Evolutionary conservation across 805 yeast species (phyloP).

Genomic region (Diddensiella caesifluorescens): DNA sequence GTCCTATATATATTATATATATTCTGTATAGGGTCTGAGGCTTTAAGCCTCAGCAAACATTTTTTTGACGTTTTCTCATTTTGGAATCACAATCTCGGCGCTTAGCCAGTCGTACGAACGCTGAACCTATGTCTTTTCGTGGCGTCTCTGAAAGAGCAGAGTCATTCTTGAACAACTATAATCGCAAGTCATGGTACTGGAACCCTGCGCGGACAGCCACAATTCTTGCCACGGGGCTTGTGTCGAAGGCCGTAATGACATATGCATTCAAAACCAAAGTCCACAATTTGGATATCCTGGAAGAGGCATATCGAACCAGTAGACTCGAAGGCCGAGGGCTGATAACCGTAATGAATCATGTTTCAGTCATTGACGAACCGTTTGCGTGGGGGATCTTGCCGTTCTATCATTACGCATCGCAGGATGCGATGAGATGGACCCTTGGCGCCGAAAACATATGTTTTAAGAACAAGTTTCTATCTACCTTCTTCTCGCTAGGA

Average conservation of each 20-base stretch:
- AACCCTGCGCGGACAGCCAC: constrained; percentile 61
- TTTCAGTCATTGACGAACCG: constrained; percentile 74
- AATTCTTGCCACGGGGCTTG: constrained; percentile 57
- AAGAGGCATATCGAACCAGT: constrained; percentile 57
- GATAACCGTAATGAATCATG: constrained; percentile 86
- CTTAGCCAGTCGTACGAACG: no score
- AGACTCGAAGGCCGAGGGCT: constrained; percentile 65
- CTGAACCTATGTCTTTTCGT: constrained; percentile 22
- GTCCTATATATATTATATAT: no score
- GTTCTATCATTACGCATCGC: constrained; percentile 52
- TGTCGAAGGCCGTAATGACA: constrained; percentile 57
- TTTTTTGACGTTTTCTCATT: no score
- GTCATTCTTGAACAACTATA: constrained; percentile 58
- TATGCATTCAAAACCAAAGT: constrained; percentile 60
- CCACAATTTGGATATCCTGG: constrained; percentile 57
- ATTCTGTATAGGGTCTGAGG: no score
- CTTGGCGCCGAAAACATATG: constrained; percentile 91
- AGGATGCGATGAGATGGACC: constrained; percentile 83
- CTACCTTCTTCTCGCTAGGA: constrained; percentile 71
- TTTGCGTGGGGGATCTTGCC: constrained; percentile 84
- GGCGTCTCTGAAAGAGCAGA: constrained; percentile 45
- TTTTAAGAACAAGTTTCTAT: constrained; percentile 39
- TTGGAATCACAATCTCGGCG: no score
- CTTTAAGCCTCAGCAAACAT: no score
- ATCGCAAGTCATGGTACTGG: constrained; percentile 59